Conservation (phyloP, 495 filamentous ascomycete species). For the Trichoderma gamsii region DNA sequence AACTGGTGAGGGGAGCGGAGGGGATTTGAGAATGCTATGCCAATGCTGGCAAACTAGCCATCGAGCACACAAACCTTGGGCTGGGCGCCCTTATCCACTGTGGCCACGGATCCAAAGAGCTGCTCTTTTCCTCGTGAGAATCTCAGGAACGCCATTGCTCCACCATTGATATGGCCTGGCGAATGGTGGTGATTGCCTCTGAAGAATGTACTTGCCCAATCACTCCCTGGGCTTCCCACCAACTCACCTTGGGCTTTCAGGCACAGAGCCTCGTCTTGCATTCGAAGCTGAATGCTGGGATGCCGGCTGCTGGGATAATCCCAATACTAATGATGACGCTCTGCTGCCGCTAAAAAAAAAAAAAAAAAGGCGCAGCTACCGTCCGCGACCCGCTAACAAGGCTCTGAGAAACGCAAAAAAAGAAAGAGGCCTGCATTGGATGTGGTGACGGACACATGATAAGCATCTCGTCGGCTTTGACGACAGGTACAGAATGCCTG, state of each 20-base stretch:
- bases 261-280: background rate
- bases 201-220: background rate
- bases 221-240: background rate
- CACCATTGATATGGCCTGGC: background rate
- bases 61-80: conserved; percentile 5
- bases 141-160: background rate
- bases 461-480: background rate
- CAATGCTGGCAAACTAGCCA: background rate
- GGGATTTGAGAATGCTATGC: background rate
- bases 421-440: background rate
- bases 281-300: conserved; percentile 3
- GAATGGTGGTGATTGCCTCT: background rate
- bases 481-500: background rate
- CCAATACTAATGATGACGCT: background rate
- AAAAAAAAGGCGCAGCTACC: background rate
- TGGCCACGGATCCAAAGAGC: background rate
- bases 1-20: conserved; percentile 7
- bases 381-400: conserved; percentile 10
- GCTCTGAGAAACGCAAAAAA: background rate
- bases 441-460: conserved; percentile 1
- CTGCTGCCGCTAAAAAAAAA: background rate
- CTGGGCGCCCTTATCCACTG: background rate
- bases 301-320: background rate
- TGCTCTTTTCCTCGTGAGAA: background rate
- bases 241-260: background rate